Percentiles rank a stretch among this genome's conserved stretches.
phyloP scores from a whole-genome alignment of 306 rosid species.

The Casuarina equisetifolia region DNA sequence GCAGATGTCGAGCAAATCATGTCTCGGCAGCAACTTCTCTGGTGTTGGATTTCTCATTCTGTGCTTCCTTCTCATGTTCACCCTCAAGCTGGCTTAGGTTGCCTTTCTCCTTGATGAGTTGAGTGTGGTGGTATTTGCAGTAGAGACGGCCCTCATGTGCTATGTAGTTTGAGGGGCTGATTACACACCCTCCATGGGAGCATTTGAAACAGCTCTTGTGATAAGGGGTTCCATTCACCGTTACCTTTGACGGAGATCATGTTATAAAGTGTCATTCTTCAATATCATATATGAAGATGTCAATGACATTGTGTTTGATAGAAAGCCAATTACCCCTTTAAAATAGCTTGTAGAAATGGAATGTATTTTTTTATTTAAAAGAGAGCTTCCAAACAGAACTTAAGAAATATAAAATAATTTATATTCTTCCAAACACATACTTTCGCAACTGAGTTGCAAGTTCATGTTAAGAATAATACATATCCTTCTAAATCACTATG shows the following conservation, averaged over 20 bases:
- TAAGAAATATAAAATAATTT: too few relatives aligned
- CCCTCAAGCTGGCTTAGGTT: constrained; percentile 98
- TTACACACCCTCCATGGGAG: constrained; percentile 94
- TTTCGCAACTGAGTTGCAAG: too few relatives aligned
- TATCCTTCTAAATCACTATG: too few relatives aligned
- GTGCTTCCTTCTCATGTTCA: constrained; percentile 50
- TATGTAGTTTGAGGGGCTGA: constrained; percentile 95
- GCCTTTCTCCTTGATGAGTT: constrained; percentile 93
- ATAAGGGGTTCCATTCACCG: constrained; percentile 96
- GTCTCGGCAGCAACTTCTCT: constrained; percentile 58
- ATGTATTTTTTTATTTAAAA: too few relatives aligned
- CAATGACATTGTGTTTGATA: neutral
- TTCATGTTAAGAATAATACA: too few relatives aligned
- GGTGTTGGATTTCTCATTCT: constrained; percentile 36
- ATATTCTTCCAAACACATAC: too few relatives aligned
- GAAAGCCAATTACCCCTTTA: too few relatives aligned
- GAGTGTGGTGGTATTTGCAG: constrained; percentile 94
- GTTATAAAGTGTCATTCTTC: constrained; percentile 9
- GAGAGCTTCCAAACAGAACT: too few relatives aligned
- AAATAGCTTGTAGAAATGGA: too few relatives aligned
- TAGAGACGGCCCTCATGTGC: constrained; percentile 97
- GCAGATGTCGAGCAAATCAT: constrained; percentile 26
- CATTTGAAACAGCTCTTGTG: constrained; percentile 97
- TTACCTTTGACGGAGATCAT: constrained; percentile 48
- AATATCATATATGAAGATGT: neutral